A percentile compares a stretch with the other conserved stretches of the same genome.
Evolutionary conservation across 345 rosid species (phyloP).

Genomic region (Corchorus capsularis): DNA sequence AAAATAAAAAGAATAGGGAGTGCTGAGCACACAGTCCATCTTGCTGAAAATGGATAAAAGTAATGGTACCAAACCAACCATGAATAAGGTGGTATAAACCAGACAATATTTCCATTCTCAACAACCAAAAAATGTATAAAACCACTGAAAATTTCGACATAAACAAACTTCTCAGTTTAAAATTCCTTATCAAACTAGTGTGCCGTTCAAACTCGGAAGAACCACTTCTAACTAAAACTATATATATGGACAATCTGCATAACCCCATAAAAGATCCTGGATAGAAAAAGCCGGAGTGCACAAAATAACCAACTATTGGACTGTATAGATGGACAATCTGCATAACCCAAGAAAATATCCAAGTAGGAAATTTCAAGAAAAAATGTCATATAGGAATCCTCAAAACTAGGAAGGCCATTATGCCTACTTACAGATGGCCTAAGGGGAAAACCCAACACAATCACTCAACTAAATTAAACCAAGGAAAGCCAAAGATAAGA

Average conservation of each 20-base stretch:
- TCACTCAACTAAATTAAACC: background rate
- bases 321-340: background rate
- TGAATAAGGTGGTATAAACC: background rate
- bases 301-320: background rate
- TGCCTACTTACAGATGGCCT: background rate
- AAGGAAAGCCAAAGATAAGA: background rate
- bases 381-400: background rate
- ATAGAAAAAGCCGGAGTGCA: background rate
- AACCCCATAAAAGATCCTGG: background rate
- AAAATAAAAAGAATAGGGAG: background rate
- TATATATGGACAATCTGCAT: background rate
- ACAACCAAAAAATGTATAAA: background rate
- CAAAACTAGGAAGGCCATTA: background rate
- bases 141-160: background rate
- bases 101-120: background rate
- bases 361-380: background rate
- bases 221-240: background rate
- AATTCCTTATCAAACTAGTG: background rate
- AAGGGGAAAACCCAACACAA: background rate
- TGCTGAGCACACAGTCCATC: background rate
- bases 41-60: conserved; percentile 5
- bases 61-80: background rate
- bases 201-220: background rate
- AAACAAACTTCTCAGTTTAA: background rate
- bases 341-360: background rate